phyloP scores from a whole-genome alignment of 352 stramenopile species.

The Globisporangium barbulae region DNA sequence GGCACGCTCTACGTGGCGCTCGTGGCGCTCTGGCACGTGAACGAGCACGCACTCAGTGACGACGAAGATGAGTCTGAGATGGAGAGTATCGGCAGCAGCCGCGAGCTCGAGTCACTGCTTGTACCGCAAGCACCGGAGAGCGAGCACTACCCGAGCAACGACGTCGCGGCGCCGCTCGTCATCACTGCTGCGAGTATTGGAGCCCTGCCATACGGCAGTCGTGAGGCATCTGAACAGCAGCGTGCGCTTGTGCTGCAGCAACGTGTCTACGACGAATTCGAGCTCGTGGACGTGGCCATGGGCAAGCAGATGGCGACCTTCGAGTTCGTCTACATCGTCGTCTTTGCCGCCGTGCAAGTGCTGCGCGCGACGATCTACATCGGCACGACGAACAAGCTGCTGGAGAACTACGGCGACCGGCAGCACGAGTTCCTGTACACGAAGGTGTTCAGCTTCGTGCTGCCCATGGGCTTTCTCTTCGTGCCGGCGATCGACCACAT shows the following conservation, averaged over 20 bases:
- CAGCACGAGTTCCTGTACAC: conserved; percentile 67
- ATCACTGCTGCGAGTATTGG: background rate
- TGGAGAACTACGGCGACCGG: conserved; percentile 81
- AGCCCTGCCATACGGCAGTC: conserved; percentile 4
- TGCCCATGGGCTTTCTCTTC: conserved; percentile 82
- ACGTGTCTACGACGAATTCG: conserved; percentile 23
- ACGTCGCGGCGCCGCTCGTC: background rate
- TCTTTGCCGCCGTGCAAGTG: conserved; percentile 70
- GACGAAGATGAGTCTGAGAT: conserved; percentile 18
- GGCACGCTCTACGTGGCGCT: conserved; percentile 51
- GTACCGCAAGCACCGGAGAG: conserved; percentile 5
- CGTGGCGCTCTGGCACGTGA: conserved; percentile 74
- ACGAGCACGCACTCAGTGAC: conserved; percentile 47
- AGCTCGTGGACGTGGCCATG: conserved; percentile 56
- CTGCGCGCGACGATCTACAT: conserved; percentile 83
- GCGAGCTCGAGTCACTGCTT: conserved; percentile 18
- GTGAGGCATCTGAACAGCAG: background rate
- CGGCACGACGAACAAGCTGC: conserved; percentile 80
- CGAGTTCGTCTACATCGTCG: conserved; percentile 75
- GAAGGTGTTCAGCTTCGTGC: conserved; percentile 83
- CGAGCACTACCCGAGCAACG: conserved; percentile 24
- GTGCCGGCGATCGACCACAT: conserved; percentile 84
- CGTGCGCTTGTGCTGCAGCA: conserved; percentile 3
- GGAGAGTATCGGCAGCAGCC: conserved; percentile 8
- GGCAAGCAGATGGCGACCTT: conserved; percentile 69